A percentile compares a stretch with the other conserved stretches of the same genome.
These are phyloP conservation scores for Lenwebbia sp. DNA, from an alignment of 345 rosid species.

Conservation along the genomic window DNA sequence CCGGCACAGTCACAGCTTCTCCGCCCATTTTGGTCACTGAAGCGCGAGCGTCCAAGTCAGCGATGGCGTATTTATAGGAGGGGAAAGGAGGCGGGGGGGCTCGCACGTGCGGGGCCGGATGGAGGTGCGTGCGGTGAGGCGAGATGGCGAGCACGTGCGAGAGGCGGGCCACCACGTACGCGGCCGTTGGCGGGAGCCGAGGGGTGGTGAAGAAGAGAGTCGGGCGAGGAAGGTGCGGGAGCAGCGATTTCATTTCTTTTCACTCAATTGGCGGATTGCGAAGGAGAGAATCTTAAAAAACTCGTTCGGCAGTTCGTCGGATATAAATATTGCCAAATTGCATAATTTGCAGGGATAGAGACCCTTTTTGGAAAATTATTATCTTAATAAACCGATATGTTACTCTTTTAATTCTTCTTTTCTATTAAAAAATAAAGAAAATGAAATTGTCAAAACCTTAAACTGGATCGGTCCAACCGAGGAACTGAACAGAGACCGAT, in stretches of 20 bases:
- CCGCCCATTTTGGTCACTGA: neutral
- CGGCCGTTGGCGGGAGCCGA: neutral
- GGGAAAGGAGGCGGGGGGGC: neutral
- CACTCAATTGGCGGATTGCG: neutral
- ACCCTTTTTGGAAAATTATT: neutral
- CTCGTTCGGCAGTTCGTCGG: neutral
- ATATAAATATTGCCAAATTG: accelerated
- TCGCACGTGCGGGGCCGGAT: neutral
- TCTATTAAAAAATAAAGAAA: no score
- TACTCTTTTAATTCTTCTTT: no score
- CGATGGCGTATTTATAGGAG: neutral
- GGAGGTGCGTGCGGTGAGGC: neutral
- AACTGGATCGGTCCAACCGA: no score
- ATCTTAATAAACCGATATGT: neutral
- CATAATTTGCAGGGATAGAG: neutral
- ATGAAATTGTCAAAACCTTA: no score
- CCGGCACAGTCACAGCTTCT: slow-evolving; percentile 7
- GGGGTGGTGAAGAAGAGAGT: neutral
- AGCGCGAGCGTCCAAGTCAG: neutral
- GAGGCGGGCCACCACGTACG: neutral
- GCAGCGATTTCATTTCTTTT: neutral
- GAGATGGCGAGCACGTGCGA: slow-evolving; percentile 3
- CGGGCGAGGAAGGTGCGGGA: slow-evolving; percentile 1
- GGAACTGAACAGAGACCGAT: no score
- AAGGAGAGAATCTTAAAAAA: neutral